Conservation (phyloP, 441 rosid genomes). For the Arabidopsis hybrid region DNA sequence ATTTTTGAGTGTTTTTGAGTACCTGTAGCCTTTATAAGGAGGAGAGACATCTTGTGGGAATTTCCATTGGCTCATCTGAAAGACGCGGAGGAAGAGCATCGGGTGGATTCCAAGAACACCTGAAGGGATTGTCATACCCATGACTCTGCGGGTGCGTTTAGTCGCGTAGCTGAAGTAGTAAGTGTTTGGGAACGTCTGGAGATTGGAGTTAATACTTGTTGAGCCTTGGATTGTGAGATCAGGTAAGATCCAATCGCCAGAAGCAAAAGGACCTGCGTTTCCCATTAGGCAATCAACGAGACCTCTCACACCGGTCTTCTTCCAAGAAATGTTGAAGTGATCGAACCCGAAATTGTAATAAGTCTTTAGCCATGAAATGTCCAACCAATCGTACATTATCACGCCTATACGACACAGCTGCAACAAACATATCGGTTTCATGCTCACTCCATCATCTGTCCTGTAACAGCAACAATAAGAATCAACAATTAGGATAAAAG, state of each 20-base stretch:
- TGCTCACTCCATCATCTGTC: constrained; percentile 70
- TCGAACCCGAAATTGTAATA: constrained; percentile 97
- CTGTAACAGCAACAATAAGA: constrained; percentile 41
- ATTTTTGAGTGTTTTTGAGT: constrained; percentile 5
- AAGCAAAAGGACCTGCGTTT: constrained; percentile 81
- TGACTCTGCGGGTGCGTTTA: constrained; percentile 70
- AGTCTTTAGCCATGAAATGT: constrained; percentile 77
- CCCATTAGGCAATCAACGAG: constrained; percentile 77
- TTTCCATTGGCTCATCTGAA: constrained; percentile 90
- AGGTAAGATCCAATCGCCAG: constrained; percentile 97
- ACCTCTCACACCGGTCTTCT: constrained; percentile 64
- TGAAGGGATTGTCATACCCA: constrained; percentile 82
- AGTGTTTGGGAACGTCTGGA: constrained; percentile 81
- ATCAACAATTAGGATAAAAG: constrained; percentile 3
- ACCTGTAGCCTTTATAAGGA: constrained; percentile 96
- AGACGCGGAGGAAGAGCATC: constrained; percentile 79
- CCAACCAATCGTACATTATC: constrained; percentile 90
- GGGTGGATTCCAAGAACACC: constrained; percentile 86
- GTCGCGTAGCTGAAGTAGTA: constrained; percentile 95
- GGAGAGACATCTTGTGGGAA: constrained; percentile 70
- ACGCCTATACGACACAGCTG: constrained; percentile 89
- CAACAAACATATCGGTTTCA: constrained; percentile 85
- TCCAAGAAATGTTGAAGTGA: constrained; percentile 88
- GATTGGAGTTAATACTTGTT: constrained; percentile 62
- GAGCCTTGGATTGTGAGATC: constrained; percentile 96